Evolutionary conservation across 2,329 filamentous ascomycete species (phyloP).

Genomic region (Colletotrichum spaethianum): DNA sequence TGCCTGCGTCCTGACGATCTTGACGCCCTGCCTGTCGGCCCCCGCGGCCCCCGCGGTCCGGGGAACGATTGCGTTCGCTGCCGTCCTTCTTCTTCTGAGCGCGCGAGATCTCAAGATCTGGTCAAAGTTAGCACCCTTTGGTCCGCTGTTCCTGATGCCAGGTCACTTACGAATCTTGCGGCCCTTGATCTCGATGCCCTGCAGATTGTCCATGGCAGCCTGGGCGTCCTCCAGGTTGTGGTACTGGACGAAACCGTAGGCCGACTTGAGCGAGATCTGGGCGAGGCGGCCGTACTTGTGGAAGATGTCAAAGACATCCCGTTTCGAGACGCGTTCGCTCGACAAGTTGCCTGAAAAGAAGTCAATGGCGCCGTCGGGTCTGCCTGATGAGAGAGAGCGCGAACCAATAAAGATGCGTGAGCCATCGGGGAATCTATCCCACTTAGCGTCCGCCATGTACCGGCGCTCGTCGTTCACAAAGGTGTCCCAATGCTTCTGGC

Average conservation of each 20-base stretch:
- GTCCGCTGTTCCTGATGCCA: slow-evolving; percentile 1
- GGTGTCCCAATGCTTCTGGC: slow-evolving; percentile 78
- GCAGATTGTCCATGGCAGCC: slow-evolving; percentile 81
- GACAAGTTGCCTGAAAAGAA: slow-evolving; percentile 82
- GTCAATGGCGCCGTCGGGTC: slow-evolving; percentile 38
- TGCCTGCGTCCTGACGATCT: slow-evolving; percentile 65
- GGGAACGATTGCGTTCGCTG: slow-evolving; percentile 67
- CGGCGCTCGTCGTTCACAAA: slow-evolving; percentile 81
- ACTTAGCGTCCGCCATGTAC: slow-evolving; percentile 83
- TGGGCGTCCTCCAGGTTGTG: slow-evolving; percentile 82
- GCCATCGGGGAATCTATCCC: slow-evolving; percentile 84
- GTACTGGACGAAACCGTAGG: slow-evolving; percentile 97
- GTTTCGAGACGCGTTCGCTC: slow-evolving; percentile 92
- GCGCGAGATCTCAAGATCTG: slow-evolving; percentile 92
- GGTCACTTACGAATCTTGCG: slow-evolving; percentile 87
- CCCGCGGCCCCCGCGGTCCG: slow-evolving; percentile 66
- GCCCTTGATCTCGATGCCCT: slow-evolving; percentile 87
- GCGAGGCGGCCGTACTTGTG: slow-evolving; percentile 87
- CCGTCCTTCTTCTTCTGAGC: slow-evolving; percentile 85
- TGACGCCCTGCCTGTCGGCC: slow-evolving; percentile 59
- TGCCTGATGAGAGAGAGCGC: slow-evolving; percentile 50
- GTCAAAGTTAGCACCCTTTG: background rate
- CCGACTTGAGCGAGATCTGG: slow-evolving; percentile 96
- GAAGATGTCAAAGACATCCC: slow-evolving; percentile 93
- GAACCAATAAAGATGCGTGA: slow-evolving; percentile 87